Conservation (phyloP, 1,284 basidiomycete genomes). For the Sporisorium graminicola region DNA sequence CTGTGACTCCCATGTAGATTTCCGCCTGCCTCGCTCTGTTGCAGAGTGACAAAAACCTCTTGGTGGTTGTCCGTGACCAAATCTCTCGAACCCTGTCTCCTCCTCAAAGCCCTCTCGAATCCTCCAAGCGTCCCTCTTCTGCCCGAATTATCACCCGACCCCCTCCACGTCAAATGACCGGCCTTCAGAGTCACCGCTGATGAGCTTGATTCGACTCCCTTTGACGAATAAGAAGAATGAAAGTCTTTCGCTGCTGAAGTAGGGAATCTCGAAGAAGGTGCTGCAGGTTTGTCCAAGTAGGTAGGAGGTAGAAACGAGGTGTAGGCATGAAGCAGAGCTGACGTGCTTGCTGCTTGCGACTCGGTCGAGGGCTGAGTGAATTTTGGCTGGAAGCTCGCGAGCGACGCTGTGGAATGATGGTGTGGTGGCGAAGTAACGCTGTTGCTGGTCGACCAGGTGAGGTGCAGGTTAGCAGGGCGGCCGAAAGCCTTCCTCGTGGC, state of each 20-base stretch:
- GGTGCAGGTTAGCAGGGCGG: slow-evolving; percentile 34
- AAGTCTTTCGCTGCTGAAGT: not conserved
- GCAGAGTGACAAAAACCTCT: slow-evolving; percentile 10
- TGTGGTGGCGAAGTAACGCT: not conserved
- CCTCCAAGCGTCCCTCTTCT: slow-evolving; percentile 8
- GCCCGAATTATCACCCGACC: not conserved
- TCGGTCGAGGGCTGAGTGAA: not conserved
- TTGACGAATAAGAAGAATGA: no score
- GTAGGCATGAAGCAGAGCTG: slow-evolving; percentile 16
- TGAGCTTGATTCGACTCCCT: not conserved
- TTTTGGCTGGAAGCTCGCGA: not conserved
- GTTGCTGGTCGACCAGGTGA: slow-evolving; percentile 22
- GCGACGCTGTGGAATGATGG: not conserved
- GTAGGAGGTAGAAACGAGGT: slow-evolving; percentile 3
- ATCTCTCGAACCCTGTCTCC: slow-evolving; percentile 11
- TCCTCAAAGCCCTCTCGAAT: slow-evolving; percentile 20
- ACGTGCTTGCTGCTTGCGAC: not conserved
- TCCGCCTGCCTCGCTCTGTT: not conserved
- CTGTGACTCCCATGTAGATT: not conserved
- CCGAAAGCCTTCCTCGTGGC: slow-evolving; percentile 18
- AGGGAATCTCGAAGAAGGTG: not conserved
- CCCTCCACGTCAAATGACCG: slow-evolving; percentile 21
- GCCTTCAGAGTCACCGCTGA: not conserved
- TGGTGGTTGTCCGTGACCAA: not conserved
- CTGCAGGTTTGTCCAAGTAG: not conserved